phyloP scores from a whole-genome alignment of 2,329 filamentous ascomycete genomes.

The Metarhizium humberi region DNA sequence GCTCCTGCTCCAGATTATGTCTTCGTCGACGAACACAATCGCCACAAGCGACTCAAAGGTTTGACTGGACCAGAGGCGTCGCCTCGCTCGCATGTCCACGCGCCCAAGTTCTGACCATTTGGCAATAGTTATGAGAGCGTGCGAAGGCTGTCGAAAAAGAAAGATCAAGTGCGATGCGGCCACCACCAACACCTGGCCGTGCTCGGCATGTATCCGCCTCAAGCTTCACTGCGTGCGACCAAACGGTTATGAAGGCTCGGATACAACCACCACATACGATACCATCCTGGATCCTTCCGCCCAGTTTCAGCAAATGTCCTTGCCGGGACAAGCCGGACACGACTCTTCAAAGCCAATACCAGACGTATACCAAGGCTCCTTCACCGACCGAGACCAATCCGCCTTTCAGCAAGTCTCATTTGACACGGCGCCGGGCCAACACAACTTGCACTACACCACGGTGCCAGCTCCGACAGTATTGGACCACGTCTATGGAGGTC shows the following conservation, averaged over 20 bases:
- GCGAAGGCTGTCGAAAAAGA: conserved; percentile 84
- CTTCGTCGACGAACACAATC: conserved; percentile 97
- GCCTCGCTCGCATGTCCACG: not conserved
- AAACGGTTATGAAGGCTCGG: conserved; percentile 55
- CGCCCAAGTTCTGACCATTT: not conserved
- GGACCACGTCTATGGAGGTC: conserved; percentile 40
- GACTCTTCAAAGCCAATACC: conserved; percentile 27
- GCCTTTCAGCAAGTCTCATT: conserved; percentile 41
- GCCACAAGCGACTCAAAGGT: conserved; percentile 95
- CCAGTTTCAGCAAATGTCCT: conserved; percentile 40
- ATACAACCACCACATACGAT: conserved; percentile 23
- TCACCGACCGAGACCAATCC: conserved; percentile 32
- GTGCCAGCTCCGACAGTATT: conserved; percentile 40
- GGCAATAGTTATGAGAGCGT: conserved; percentile 80
- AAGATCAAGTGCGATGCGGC: conserved; percentile 99
- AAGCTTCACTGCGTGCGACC: conserved; percentile 92
- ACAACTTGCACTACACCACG: conserved; percentile 44
- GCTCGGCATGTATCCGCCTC: conserved; percentile 82
- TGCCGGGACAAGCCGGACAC: conserved; percentile 35
- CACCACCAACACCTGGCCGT: conserved; percentile 95
- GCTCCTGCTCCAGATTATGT: conserved; percentile 66
- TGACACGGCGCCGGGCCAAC: conserved; percentile 33
- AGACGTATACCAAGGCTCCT: conserved; percentile 41
- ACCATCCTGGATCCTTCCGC: conserved; percentile 20
- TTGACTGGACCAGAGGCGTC: conserved; percentile 13